Evolutionary conservation across 2,329 filamentous ascomycete species (phyloP).

Genomic region (Pestalotiopsis fici): DNA sequence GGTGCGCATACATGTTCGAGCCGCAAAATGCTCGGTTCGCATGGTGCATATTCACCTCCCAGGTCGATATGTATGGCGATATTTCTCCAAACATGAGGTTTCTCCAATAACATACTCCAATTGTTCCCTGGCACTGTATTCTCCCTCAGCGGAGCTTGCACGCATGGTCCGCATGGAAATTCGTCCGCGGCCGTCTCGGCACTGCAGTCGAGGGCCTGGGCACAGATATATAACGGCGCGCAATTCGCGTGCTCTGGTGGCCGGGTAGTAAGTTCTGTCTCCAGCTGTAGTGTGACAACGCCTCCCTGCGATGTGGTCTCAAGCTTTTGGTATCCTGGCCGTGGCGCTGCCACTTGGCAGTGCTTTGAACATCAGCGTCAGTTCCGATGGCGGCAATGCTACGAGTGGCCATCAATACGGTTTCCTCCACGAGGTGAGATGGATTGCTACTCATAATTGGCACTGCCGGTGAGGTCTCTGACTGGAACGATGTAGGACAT

Average conservation of each 20-base stretch:
- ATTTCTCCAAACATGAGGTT: not conserved
- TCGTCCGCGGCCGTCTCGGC: not conserved
- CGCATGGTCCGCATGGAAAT: not conserved
- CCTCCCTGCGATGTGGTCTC: constrained; percentile 18
- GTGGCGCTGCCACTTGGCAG: constrained; percentile 20
- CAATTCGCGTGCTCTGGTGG: not conserved
- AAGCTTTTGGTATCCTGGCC: constrained; percentile 17
- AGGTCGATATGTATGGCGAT: not conserved
- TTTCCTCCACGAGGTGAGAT: constrained; percentile 42
- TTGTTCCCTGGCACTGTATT: not conserved
- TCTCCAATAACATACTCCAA: not conserved
- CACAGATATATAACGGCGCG: not conserved
- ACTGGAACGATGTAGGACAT: constrained; percentile 48
- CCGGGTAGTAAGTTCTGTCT: not conserved
- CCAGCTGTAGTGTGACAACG: not conserved
- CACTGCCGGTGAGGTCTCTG: constrained; percentile 12
- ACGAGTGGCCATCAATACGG: constrained; percentile 47
- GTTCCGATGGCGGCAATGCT: constrained; percentile 38
- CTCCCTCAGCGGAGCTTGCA: not conserved
- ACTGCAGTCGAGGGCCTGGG: not conserved
- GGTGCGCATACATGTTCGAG: constrained; percentile 6
- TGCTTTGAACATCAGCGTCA: constrained; percentile 38
- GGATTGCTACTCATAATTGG: too few species aligned
- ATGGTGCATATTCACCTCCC: not conserved
- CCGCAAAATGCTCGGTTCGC: constrained; percentile 1